Evolutionary conservation across 2,329 filamentous ascomycete genomes (phyloP).

Genomic region (Lachnellula hyalina): DNA sequence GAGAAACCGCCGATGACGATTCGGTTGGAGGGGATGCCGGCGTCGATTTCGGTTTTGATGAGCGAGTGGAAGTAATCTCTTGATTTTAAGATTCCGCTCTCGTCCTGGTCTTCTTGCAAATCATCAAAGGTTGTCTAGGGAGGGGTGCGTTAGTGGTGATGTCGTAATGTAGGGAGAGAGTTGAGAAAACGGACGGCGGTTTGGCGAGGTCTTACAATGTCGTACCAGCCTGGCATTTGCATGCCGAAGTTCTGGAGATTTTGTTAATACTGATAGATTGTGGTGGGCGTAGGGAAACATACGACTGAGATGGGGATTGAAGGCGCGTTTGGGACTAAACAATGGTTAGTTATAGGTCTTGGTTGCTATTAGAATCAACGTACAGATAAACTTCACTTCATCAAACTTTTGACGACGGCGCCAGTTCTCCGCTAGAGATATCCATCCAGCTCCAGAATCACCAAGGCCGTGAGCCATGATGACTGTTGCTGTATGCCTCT

Average conservation of each 20-base stretch:
- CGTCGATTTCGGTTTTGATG: conserved; percentile 73
- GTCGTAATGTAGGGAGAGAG: neutral
- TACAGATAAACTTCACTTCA: conserved; percentile 79
- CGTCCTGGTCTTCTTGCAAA: conserved; percentile 52
- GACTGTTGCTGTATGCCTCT: conserved; percentile 85
- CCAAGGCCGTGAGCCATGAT: conserved; percentile 93
- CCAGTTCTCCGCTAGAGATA: conserved; percentile 81
- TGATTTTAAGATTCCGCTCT: conserved; percentile 66
- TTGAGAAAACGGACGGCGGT: conserved; percentile 19
- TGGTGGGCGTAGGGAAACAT: neutral
- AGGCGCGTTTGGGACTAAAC: conserved; percentile 72
- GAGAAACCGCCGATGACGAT: conserved; percentile 85
- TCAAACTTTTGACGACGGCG: conserved; percentile 72
- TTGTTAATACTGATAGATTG: conserved; percentile 4
- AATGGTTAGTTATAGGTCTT: neutral
- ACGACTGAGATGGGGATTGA: conserved; percentile 79
- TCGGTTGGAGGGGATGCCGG: conserved; percentile 74
- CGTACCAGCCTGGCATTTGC: conserved; percentile 84
- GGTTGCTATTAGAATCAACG: neutral
- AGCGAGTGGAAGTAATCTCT: conserved; percentile 72
- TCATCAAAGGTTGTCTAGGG: conserved; percentile 40
- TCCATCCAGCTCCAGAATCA: conserved; percentile 75
- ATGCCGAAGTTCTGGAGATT: conserved; percentile 62
- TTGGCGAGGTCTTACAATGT: conserved; percentile 53
- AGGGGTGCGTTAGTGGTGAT: conserved; percentile 1